Base-by-base conservation (phyloP, 2,329 filamentous ascomycete genomes). In the Nigrospora osmanthi region DNA sequence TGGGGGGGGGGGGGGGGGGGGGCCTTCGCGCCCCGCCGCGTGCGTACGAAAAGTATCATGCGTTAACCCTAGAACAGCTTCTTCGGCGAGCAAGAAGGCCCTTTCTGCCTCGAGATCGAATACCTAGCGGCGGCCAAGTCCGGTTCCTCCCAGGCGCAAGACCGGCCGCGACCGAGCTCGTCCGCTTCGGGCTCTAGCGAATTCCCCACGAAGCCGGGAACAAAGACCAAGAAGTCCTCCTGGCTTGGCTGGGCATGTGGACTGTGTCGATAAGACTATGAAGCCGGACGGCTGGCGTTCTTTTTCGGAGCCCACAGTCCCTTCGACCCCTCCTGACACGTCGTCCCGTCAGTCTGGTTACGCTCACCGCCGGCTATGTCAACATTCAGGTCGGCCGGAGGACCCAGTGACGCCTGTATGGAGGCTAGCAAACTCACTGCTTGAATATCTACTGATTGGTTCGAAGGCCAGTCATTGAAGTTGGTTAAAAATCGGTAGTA, bases 61-160 rank as follows among this genome's bases (percentile, higher is more conserved):
- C n/a, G n/a, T 13, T 19, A 9, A 17, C 40, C 41, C 42, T 40
- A 38, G 4, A 37, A 31, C 14, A 88, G 86, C 62, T 89, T 88
- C 68, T 90, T 90, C 53, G 86, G 82, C 10, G 65, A 75, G 1
- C 86, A 90, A 61, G 70, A 86, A 49, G 87, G 87, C 3, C 69
- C 79, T 4, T 89, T 89, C 52, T 70, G 68, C 3, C 58, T 86
- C 5, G 66, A 70, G 2, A 62, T 86, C 47, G 62, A 61, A 30
- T 78, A 75, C 2, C 76, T 85, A 46, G 69, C 73, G 12, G 77
- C 75, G 3, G 16, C 37, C 19, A 38, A 16, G n/a, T n/a, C n/a
- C n/a, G 31, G 10, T 7, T 28, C 5, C 23, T 28, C 23, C 23
- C 43, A 33, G 6, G 3, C 7, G 14, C 40, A 35, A 39, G 12